Percentiles rank a stretch among this genome's conserved stretches.
phyloP scores from a whole-genome alignment of 169 alveolate genomes.

The Cryptosporidium tyzzeri region DNA sequence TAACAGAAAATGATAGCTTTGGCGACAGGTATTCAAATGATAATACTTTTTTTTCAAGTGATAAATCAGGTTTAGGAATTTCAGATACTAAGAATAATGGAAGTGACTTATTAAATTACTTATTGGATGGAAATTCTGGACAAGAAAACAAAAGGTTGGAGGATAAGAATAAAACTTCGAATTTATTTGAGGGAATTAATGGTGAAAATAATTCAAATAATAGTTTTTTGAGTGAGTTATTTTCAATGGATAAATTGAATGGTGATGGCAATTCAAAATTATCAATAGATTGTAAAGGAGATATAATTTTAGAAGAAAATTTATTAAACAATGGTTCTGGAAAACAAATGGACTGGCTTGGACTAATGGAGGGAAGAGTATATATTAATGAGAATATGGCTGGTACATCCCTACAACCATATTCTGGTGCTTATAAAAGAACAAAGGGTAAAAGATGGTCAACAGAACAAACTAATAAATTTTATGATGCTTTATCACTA shows the following conservation, averaged over 20 bases:
- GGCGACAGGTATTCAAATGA: neutral
- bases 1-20: neutral
- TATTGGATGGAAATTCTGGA: constrained; percentile 11
- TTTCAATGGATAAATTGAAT: constrained; percentile 55
- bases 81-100: neutral
- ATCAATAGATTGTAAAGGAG: constrained; percentile 68
- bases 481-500: constrained; percentile 77
- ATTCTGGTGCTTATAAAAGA: constrained; percentile 79
- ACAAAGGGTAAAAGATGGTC: constrained; percentile 82
- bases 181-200: neutral
- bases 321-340: neutral
- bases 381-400: constrained; percentile 75
- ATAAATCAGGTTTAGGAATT: neutral
- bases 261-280: constrained; percentile 18
- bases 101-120: constrained; percentile 27
- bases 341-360: constrained; percentile 64
- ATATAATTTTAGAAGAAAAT: constrained; percentile 38
- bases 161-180: neutral
- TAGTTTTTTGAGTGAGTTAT: constrained; percentile 38
- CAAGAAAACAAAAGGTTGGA: neutral
- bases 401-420: constrained; percentile 67
- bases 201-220: neutral
- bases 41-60: neutral
- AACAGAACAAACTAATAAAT: constrained; percentile 78
- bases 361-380: constrained; percentile 72